Percentiles rank a stretch among this genome's conserved stretches.
Conservation (phyloP, 495 filamentous ascomycete species). For the Barbatosphaeria neglecta region DNA sequence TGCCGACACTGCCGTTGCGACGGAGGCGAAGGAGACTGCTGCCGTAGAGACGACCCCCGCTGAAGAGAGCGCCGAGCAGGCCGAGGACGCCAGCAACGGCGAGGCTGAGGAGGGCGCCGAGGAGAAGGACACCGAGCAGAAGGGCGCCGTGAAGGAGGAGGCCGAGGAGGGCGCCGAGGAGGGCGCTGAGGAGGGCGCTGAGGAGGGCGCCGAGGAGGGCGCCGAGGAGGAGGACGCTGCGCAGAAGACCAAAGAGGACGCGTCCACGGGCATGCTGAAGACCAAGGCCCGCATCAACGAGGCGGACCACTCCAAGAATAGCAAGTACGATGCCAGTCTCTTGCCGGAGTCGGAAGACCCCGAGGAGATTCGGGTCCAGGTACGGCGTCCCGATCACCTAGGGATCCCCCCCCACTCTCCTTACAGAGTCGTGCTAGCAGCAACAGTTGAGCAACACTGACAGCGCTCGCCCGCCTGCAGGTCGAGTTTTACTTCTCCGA, state of each 20-base stretch:
- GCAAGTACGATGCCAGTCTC: constrained; percentile 50
- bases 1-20: constrained; percentile 4
- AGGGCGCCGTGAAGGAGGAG: constrained; percentile 6
- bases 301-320: constrained; percentile 15
- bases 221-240: not conserved
- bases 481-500: constrained; percentile 98
- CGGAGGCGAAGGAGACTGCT: not conserved
- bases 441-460: not conserved
- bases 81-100: constrained; percentile 3
- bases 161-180: not conserved
- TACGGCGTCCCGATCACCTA: constrained; percentile 24
- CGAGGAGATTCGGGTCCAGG: constrained; percentile 63
- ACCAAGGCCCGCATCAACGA: constrained; percentile 6
- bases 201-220: not conserved
- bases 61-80: not conserved
- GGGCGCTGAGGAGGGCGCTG: too few relatives aligned
- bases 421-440: not conserved
- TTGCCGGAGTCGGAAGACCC: constrained; percentile 36
- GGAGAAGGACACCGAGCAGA: constrained; percentile 8
- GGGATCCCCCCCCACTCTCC: too few relatives aligned
- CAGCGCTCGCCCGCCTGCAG: constrained; percentile 38
- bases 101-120: not conserved
- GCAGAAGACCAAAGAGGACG: not conserved
- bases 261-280: constrained; percentile 12
- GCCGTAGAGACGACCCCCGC: constrained; percentile 1